Base-by-base conservation (phyloP, 148 eudicot species). In the Cornus suecica region DNA sequence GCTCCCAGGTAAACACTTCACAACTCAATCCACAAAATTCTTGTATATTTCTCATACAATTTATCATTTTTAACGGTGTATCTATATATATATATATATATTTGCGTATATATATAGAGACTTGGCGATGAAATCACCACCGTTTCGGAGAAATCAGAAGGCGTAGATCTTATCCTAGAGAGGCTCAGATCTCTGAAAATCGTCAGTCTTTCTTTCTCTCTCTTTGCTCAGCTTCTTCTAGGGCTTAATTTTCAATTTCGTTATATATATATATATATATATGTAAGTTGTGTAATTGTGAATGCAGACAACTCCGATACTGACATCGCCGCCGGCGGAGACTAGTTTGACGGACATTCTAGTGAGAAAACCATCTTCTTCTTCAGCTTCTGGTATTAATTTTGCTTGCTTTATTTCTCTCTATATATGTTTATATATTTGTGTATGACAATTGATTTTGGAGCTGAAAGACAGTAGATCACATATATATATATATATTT, bases 341-440 rank as follows among this genome's bases (percentile, higher is more conserved):
- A 91, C 86, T 71, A 95, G 88, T 83, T 87, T 95, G 77, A 92
- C 94, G 41, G 97, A 95, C 84, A 89, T 95, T 78, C 80, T 95
- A n/a, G 97, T 95, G 71, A 84, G 94, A 84, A 92, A 88, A 81
- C 84, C 97, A 29, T 80, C 83, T 18, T 84, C 94, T 63, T 83
- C 93, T 66, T 79, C 92, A 22, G 82, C 82, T 81, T 51, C 83
- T 48, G 84, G 90, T 87, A 77, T 66, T 20, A 20, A 14, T 52
- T 52, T 52, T 14, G 58, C 10, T 37, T 37, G 6, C 42, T 37
- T 37, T 37, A 37, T 37, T 10, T 37, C n/a, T n/a, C n/a, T n/a
- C n/a, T n/a, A n/a, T n/a, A n/a, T n/a, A n/a, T n/a, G n/a, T n/a
- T n/a, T n/a, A n/a, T n/a, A n/a, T n/a, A n/a, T n/a, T n/a, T n/a